Evolutionary conservation across 495 filamentous ascomycete species (phyloP).

Genomic region (Talaromyces wortmannii): DNA sequence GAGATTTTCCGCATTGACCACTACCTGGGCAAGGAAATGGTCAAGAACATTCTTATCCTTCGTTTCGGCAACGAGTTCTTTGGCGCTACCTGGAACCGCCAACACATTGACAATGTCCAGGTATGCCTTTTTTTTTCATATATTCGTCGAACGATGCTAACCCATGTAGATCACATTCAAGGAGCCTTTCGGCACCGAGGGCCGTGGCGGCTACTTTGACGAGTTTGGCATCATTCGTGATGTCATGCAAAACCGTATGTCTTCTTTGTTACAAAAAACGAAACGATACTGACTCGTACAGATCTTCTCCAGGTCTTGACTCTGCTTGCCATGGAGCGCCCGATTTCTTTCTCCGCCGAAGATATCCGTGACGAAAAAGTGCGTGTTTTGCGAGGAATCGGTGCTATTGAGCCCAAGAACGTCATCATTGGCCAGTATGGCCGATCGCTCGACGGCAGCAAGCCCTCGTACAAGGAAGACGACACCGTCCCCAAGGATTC

Average conservation of each 20-base stretch:
- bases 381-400: constrained; percentile 87
- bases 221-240: constrained; percentile 99
- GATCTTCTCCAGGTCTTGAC: constrained; percentile 94
- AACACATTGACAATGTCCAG: constrained; percentile 97
- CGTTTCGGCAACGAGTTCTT: constrained; percentile 99
- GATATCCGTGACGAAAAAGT: constrained; percentile 99
- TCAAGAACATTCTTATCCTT: constrained; percentile 98
- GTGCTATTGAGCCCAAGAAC: constrained; percentile 97
- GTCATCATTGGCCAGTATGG: constrained; percentile 99
- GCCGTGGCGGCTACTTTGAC: constrained; percentile 97
- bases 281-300: constrained; percentile 21
- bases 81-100: constrained; percentile 96
- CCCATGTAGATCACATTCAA: constrained; percentile 82
- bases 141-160: not conserved
- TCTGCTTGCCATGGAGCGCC: constrained; percentile 94
- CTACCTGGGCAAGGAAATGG: constrained; percentile 99
- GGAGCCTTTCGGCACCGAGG: constrained; percentile 99
- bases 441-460: constrained; percentile 91
- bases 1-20: constrained; percentile 99
- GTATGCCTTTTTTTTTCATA: constrained; percentile 16
- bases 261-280: not conserved
- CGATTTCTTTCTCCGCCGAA: constrained; percentile 95
- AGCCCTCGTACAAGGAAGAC: constrained; percentile 97
- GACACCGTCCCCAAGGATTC: constrained; percentile 97
- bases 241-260: constrained; percentile 87